Conservation (phyloP, 257 asterid species). For the Solanum neorickii region DNA sequence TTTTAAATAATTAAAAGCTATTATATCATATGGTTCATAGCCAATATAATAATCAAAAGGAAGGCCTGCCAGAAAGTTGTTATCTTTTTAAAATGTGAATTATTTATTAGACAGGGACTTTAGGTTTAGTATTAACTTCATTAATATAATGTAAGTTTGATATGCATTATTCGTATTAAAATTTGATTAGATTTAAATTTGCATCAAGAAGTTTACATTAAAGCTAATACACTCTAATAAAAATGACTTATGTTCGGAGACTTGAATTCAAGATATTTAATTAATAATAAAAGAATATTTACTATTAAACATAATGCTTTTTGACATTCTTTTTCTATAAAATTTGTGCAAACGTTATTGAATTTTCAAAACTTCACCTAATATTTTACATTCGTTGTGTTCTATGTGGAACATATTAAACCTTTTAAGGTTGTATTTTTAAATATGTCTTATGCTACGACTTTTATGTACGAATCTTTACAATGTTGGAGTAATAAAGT, state of each 20-base stretch:
- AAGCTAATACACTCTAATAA: not conserved
- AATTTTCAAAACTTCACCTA: too few relatives aligned
- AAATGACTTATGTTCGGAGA: accelerated
- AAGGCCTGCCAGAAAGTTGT: not conserved
- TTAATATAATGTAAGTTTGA: not conserved
- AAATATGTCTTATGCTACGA: not conserved
- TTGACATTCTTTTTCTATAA: not conserved
- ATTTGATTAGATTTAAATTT: not conserved
- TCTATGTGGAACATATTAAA: not conserved
- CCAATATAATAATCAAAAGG: not conserved
- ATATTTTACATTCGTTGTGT: too few relatives aligned
- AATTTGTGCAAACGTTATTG: too few relatives aligned
- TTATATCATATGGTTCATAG: not conserved
- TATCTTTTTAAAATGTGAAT: not conserved
- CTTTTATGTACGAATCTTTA: not conserved
- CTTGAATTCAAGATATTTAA: accelerated
- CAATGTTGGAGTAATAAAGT: not conserved
- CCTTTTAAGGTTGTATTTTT: not conserved
- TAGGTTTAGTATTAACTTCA: not conserved
- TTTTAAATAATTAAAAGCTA: not conserved
- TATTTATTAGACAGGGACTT: not conserved
- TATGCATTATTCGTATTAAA: not conserved
- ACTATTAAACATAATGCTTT: accelerated
- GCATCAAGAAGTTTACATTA: accelerated
- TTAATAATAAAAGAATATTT: not conserved